phyloP scores from a whole-genome alignment of 441 rosid species.

The Capsella rubella region DNA sequence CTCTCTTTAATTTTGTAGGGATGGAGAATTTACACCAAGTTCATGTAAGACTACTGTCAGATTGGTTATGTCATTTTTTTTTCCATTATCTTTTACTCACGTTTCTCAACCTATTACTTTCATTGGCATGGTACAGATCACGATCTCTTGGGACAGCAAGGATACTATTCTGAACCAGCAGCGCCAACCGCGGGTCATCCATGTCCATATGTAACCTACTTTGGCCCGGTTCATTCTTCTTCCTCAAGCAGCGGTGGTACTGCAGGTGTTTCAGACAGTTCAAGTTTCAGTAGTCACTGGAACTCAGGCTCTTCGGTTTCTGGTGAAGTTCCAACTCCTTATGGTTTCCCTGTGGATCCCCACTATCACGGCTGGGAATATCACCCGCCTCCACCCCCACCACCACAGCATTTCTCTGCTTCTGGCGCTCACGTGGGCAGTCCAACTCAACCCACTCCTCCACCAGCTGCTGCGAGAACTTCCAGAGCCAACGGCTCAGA shows the following conservation, averaged over 20 bases:
- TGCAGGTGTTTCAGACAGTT: constrained; percentile 70
- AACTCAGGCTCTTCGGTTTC: constrained; percentile 72
- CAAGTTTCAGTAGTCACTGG: constrained; percentile 80
- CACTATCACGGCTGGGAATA: constrained; percentile 92
- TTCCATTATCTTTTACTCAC: constrained; percentile 9
- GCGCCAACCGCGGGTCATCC: constrained; percentile 79
- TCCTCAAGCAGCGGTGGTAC: constrained; percentile 72
- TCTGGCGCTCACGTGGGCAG: constrained; percentile 60
- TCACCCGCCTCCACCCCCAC: constrained; percentile 59
- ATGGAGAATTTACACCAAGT: constrained; percentile 79
- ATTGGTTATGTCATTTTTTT: constrained; percentile 25
- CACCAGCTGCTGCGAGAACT: constrained; percentile 65
- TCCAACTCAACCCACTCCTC: constrained; percentile 70
- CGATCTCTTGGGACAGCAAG: constrained; percentile 76
- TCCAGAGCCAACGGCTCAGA: constrained; percentile 64
- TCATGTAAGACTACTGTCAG: constrained; percentile 66
- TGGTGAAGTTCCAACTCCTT: constrained; percentile 57
- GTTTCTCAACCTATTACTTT: constrained; percentile 31
- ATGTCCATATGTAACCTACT: constrained; percentile 89
- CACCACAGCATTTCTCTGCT: constrained; percentile 58
- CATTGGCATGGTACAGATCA: constrained; percentile 69
- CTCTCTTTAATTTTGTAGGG: constrained; percentile 58
- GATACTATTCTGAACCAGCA: constrained; percentile 77
- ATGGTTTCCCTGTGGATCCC: constrained; percentile 81
- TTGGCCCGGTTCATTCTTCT: constrained; percentile 87